A percentile compares a stretch with the other conserved stretches of the same genome.
Evolutionary conservation across 2,329 filamentous ascomycete species (phyloP).

Genomic region (Bipolaris cookei): DNA sequence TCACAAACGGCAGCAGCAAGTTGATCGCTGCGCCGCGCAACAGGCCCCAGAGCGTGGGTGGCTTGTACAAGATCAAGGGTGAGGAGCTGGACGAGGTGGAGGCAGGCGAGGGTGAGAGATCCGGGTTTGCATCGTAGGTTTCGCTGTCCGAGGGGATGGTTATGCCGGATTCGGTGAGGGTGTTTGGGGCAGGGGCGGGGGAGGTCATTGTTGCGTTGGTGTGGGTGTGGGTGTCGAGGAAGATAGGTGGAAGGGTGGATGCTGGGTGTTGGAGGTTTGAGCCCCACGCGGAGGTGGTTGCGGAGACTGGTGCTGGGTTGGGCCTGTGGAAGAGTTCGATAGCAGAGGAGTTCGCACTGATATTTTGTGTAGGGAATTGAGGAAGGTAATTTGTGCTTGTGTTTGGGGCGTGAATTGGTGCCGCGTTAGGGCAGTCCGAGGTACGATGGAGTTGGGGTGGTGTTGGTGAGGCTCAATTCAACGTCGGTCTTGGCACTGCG

Average conservation of each 20-base stretch:
- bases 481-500: conserved; percentile 19
- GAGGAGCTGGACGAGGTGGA: conserved; percentile 66
- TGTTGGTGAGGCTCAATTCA: conserved; percentile 28
- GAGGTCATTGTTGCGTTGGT: conserved; percentile 23
- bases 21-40: conserved; percentile 92
- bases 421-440: conserved; percentile 20
- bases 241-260: neutral
- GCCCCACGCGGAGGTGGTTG: conserved; percentile 21
- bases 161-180: conserved; percentile 73
- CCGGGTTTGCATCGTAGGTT: conserved; percentile 73
- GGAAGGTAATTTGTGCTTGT: neutral
- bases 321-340: neutral
- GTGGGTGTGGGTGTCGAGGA: neutral
- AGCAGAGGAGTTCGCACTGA: no score
- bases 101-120: conserved; percentile 66
- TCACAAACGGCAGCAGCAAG: conserved; percentile 91
- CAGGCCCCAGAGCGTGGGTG: conserved; percentile 85
- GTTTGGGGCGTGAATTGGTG: conserved; percentile 4
- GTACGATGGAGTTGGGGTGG: conserved; percentile 2
- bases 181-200: conserved; percentile 44
- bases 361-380: neutral
- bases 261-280: conserved; percentile 8
- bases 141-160: conserved; percentile 85
- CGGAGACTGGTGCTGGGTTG: conserved; percentile 6
- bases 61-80: conserved; percentile 83